These are phyloP conservation scores for Dactylellina sp. DNA, from an alignment of 2,329 filamentous ascomycete species.

Conservation along the genomic window DNA sequence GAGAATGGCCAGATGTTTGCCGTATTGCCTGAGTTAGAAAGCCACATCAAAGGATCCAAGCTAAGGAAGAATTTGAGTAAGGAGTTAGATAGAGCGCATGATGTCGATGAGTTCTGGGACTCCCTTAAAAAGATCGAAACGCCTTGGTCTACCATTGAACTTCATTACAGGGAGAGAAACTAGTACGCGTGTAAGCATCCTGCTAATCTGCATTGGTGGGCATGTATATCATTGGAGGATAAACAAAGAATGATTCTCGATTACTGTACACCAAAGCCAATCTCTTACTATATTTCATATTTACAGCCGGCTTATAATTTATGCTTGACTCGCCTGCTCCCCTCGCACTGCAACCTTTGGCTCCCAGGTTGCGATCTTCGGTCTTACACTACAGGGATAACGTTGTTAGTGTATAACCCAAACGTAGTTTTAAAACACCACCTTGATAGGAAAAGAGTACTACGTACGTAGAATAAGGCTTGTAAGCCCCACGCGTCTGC, in stretches of 20 bases:
- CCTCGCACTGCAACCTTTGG: slow-evolving; percentile 40
- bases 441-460: not conserved
- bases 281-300: not conserved
- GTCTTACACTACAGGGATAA: slow-evolving; percentile 34
- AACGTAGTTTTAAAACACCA: not conserved
- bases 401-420: not conserved
- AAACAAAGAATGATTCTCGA: not conserved
- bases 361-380: slow-evolving; percentile 42
- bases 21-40: not conserved
- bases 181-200: too few relatives aligned
- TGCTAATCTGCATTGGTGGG: too few relatives aligned
- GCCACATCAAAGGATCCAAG: not conserved
- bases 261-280: not conserved
- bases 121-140: slow-evolving; percentile 1
- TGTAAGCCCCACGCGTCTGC: slow-evolving; percentile 81
- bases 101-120: not conserved
- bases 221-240: too few relatives aligned
- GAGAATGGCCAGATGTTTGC: too few relatives aligned
- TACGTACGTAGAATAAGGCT: slow-evolving; percentile 93
- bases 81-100: not conserved
- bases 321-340: slow-evolving; percentile 6
- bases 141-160: too few relatives aligned
- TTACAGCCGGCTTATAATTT: slow-evolving; percentile 7
- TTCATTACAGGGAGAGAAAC: too few relatives aligned
- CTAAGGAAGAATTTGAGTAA: not conserved